Percentiles rank a stretch among this genome's conserved stretches.
phyloP scores from a whole-genome alignment of 1,139 yeast species.

The Blastobotrys petasosporus region DNA sequence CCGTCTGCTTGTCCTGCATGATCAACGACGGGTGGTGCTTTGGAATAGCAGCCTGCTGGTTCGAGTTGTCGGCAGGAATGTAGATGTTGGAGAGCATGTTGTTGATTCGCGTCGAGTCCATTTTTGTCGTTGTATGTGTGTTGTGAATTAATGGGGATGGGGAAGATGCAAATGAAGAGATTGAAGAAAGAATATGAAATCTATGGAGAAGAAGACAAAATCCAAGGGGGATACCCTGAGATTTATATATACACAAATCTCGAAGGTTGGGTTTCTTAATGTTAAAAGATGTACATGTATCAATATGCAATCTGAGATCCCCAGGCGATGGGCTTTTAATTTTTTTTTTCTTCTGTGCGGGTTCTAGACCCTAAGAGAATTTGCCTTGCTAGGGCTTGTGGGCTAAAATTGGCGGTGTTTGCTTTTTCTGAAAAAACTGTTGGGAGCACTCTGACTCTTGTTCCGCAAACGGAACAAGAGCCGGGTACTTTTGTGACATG shows the following conservation, averaged over 20 bases:
- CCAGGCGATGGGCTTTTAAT: conserved; percentile 1
- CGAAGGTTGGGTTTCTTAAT: too few species aligned
- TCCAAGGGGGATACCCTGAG: background rate
- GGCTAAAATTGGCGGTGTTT: background rate
- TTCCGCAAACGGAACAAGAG: background rate
- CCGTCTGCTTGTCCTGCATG: conserved; percentile 42
- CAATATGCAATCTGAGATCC: background rate
- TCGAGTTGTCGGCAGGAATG: conserved; percentile 34
- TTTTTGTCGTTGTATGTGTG: conserved; percentile 19
- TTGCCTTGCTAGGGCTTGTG: background rate
- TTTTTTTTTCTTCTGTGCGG: background rate
- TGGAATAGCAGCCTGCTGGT: conserved; percentile 34
- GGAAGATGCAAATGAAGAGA: conserved; percentile 1
- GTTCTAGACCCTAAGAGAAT: background rate
- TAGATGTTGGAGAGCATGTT: conserved; percentile 40
- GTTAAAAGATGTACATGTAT: too few species aligned
- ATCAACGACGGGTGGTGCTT: conserved; percentile 45
- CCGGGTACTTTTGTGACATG: background rate
- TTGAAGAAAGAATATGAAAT: too few species aligned
- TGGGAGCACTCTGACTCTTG: background rate
- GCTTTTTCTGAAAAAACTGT: background rate
- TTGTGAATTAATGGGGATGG: background rate
- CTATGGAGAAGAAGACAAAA: background rate
- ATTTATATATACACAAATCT: background rate
- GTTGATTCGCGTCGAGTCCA: conserved; percentile 40